phyloP scores from a whole-genome alignment of 2,329 filamentous ascomycete genomes.

The Parasarocladium wereldwijsianum region DNA sequence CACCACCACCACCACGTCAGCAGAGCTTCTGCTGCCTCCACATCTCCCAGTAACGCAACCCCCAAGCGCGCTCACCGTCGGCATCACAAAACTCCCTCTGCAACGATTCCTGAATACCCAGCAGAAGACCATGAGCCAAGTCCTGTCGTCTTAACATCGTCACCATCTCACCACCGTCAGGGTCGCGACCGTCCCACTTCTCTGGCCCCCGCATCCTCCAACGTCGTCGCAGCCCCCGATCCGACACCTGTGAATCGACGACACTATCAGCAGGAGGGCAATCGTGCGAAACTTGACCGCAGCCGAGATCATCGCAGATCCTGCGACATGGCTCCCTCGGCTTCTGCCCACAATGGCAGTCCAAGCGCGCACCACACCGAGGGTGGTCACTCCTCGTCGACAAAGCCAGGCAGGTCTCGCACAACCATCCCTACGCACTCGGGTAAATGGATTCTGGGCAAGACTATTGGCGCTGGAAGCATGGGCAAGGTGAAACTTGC shows the following conservation, averaged over 20 bases:
- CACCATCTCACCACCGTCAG: constrained; percentile 47
- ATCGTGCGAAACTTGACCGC: neutral
- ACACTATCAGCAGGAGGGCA: constrained; percentile 8
- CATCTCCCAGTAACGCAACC: neutral
- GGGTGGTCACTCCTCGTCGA: constrained; percentile 20
- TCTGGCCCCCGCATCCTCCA: constrained; percentile 1
- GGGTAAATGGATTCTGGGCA: constrained; percentile 87
- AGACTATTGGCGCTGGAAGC: constrained; percentile 92
- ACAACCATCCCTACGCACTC: constrained; percentile 84
- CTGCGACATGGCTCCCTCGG: constrained; percentile 33
- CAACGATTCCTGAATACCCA: too few relatives aligned
- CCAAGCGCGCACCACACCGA: constrained; percentile 32
- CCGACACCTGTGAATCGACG: constrained; percentile 12
- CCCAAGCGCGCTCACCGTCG: constrained; percentile 4
- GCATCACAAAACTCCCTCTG: constrained; percentile 5
- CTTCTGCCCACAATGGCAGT: constrained; percentile 38
- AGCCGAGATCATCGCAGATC: constrained; percentile 1
- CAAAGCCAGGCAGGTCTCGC: constrained; percentile 41
- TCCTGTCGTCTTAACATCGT: too few relatives aligned
- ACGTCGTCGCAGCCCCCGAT: constrained; percentile 34
- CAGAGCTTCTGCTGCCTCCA: constrained; percentile 3
- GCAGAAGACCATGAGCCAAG: too few relatives aligned
- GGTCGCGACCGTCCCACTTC: constrained; percentile 43
- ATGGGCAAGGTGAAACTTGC: constrained; percentile 99
- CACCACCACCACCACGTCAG: constrained; percentile 5